A percentile compares a stretch with the other conserved stretches of the same genome.
phyloP scores from a whole-genome alignment of 148 eudicot species.

The Amaranthus hypochondriacus region DNA sequence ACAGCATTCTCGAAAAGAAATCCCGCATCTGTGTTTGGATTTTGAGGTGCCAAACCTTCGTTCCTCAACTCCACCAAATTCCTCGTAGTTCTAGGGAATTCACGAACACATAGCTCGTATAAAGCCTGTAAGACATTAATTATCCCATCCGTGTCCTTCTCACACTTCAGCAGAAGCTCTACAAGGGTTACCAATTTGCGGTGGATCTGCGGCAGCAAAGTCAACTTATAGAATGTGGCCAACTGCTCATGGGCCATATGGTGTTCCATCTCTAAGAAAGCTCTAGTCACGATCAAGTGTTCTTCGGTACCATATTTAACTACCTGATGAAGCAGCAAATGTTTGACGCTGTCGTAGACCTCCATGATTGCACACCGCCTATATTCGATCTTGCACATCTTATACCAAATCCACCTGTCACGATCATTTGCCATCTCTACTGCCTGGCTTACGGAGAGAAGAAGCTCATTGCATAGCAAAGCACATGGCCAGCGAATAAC shows the following conservation, averaged over 20 bases:
- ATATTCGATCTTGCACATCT: slow-evolving; percentile 75
- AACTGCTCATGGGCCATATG: slow-evolving; percentile 40
- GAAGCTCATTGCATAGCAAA: slow-evolving; percentile 83
- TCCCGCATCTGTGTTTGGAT: slow-evolving; percentile 35
- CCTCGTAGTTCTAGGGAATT: slow-evolving; percentile 50
- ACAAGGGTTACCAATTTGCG: slow-evolving; percentile 50
- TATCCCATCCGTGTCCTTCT: slow-evolving; percentile 39
- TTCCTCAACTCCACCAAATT: slow-evolving; percentile 39
- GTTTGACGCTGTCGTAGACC: slow-evolving; percentile 71
- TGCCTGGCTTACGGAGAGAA: slow-evolving; percentile 75
- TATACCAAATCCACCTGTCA: slow-evolving; percentile 63
- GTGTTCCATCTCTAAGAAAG: slow-evolving; percentile 61
- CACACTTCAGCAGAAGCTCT: slow-evolving; percentile 48
- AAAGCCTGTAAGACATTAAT: slow-evolving; percentile 70
- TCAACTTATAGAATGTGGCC: slow-evolving; percentile 42
- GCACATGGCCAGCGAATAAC: slow-evolving; percentile 95
- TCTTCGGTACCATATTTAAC: slow-evolving; percentile 58
- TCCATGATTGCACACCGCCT: slow-evolving; percentile 85
- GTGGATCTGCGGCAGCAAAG: slow-evolving; percentile 49
- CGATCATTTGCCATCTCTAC: slow-evolving; percentile 38
- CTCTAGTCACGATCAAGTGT: slow-evolving; percentile 46
- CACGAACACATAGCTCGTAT: slow-evolving; percentile 70
- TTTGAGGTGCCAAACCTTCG: slow-evolving; percentile 54
- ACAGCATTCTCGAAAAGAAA: slow-evolving; percentile 75
- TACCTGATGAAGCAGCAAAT: slow-evolving; percentile 49